Conservation (phyloP, 2,329 filamentous ascomycete species). For the Colletotrichum scovillei region DNA sequence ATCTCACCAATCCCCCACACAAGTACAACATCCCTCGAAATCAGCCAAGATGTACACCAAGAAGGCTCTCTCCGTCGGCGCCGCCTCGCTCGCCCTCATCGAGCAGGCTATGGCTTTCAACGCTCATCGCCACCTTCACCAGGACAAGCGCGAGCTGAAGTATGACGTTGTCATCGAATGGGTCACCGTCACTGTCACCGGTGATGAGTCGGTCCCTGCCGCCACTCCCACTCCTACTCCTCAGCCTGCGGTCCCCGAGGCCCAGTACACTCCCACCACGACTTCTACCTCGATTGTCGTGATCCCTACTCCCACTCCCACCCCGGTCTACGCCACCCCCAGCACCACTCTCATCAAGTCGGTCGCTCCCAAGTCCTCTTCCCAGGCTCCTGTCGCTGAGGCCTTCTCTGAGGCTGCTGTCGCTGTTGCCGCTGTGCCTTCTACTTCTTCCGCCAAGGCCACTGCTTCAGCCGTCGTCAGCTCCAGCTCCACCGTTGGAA, state of each 20-base stretch:
- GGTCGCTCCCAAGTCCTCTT: slow-evolving; percentile 27
- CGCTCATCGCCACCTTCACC: slow-evolving; percentile 54
- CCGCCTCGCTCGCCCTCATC: slow-evolving; percentile 56
- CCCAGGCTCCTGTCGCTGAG: slow-evolving; percentile 20
- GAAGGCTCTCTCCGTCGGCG: slow-evolving; percentile 47
- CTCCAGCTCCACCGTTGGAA: slow-evolving; percentile 47
- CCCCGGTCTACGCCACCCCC: slow-evolving; percentile 19
- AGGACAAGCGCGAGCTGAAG: slow-evolving; percentile 48
- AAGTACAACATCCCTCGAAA: slow-evolving; percentile 8
- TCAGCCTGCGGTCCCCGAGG: slow-evolving; percentile 12
- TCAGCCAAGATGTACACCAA: slow-evolving; percentile 55
- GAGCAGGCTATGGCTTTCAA: slow-evolving; percentile 56
- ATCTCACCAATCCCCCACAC: slow-evolving; percentile 24
- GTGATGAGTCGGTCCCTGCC: slow-evolving; percentile 39
- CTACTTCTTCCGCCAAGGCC: slow-evolving; percentile 40
- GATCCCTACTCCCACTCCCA: slow-evolving; percentile 4
- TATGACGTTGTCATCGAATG: slow-evolving; percentile 50
- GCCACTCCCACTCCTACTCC: slow-evolving; percentile 21
- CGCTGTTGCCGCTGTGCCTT: slow-evolving; percentile 31
- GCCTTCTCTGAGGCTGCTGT: slow-evolving; percentile 2
- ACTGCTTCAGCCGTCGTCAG: slow-evolving; percentile 30
- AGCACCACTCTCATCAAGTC: slow-evolving; percentile 38
- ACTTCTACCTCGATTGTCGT: slow-evolving; percentile 32
- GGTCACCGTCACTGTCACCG: slow-evolving; percentile 56
- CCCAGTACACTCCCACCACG: slow-evolving; percentile 25